Evolutionary conservation across 176 grass and related monocot genomes (phyloP), one percentile per base, ranked within the genome.

Genomic region (Rhynchospora pubera): DNA sequence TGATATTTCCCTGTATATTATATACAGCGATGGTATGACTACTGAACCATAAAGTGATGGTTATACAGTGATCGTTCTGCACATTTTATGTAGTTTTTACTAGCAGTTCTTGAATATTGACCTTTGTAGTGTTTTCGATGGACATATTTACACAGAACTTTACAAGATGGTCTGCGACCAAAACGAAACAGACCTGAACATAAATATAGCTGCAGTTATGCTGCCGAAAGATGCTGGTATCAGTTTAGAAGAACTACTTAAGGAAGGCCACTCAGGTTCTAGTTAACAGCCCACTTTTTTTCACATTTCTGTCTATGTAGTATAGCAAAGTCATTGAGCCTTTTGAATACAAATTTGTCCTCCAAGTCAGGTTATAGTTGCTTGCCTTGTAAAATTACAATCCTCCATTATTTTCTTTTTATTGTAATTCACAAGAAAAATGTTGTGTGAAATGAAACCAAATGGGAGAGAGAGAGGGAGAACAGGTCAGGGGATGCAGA

Each of bases 81-180:
- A 76, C 46, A 16, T 53, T 30, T 30, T 51, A 51, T 3, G 48
- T 51, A 24, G 12, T 9, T 55, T 76, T 15, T 13, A 14, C 28
- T 75, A 45, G 8, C 57, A 78, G n/a, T 32, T 63, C 56, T 55
- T 13, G 28, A 61, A 18, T 64, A 52, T 76, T 50, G 21, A 46
- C 6, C 46, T 65, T n/a, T 62, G 46, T 28, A 65, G 52, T 64
- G 22, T 65, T 82, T 82, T 63, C 62, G 50, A 42, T 79, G 52
- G 6, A 14, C 23, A 26, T 30, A 19, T 60, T 30, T 68, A 28
- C 91, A 74, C 90, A 98, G 96, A 98, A 76, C 79, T 98, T 72
- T 98, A 98, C 89, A 98, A 98, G 89, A 98, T 98, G 96, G 91
- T 98, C 57, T 98, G 96, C 46, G 96, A 90, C 51, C 24, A 34